These are phyloP conservation scores for Cubamyces sp. DNA, from an alignment of 768 basidiomycete species.

Conservation along the genomic window DNA sequence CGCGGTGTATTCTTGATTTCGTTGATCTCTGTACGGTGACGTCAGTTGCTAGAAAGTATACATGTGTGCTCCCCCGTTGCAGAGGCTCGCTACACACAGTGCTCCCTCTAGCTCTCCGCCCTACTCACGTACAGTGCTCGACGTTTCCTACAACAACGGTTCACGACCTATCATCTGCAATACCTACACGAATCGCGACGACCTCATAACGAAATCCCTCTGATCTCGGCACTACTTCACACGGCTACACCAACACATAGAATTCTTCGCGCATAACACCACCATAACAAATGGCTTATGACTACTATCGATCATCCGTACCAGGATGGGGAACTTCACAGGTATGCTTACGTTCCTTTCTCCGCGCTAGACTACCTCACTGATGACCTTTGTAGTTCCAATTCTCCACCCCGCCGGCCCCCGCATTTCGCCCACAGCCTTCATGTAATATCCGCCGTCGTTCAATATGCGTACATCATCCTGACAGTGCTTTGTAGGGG, in stretches of 20 bases:
- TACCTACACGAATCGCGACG: no score
- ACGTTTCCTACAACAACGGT: no score
- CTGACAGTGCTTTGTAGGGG: constrained; percentile 46
- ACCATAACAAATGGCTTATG: constrained; percentile 22
- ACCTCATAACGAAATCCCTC: no score
- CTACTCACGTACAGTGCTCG: neutral
- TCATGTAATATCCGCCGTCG: constrained; percentile 47
- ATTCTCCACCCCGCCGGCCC: constrained; percentile 39
- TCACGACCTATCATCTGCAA: no score
- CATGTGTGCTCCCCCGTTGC: neutral
- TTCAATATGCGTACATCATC: constrained; percentile 32
- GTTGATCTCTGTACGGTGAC: constrained; percentile 3
- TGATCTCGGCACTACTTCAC: no score
- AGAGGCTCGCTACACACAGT: neutral
- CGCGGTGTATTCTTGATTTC: neutral
- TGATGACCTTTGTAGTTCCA: constrained; percentile 30
- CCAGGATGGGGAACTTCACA: constrained; percentile 55
- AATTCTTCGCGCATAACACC: neutral
- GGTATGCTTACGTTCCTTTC: constrained; percentile 26
- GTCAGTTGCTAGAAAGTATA: constrained; percentile 6
- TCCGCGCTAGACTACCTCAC: neutral
- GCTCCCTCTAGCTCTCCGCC: neutral
- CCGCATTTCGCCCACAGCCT: constrained; percentile 48
- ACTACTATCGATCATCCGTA: constrained; percentile 29
- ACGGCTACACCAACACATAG: neutral